These are phyloP conservation scores for Calocybe gambosa DNA, from an alignment of 1,284 basidiomycete species.

Conservation along the genomic window DNA sequence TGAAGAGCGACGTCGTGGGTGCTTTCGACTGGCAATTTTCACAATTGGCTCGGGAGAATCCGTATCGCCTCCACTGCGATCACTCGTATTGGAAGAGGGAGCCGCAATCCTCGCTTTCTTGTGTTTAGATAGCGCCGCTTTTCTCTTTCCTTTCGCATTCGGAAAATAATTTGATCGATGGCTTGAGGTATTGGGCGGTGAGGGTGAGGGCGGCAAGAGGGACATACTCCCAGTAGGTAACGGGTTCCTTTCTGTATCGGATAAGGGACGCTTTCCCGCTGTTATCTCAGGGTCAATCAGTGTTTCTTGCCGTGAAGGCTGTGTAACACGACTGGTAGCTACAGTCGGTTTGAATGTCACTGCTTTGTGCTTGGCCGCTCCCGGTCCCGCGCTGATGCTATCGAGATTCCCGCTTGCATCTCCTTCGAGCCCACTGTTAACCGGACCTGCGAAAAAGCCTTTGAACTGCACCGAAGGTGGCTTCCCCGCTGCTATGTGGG, in stretches of 20 bases:
- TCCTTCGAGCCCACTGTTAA: conserved; percentile 13
- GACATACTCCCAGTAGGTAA: conserved; percentile 11
- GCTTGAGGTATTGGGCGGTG: conserved; percentile 28
- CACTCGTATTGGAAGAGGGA: conserved; percentile 14
- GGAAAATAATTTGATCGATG: conserved; percentile 19
- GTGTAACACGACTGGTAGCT: conserved; percentile 2
- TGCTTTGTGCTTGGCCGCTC: conserved; percentile 6
- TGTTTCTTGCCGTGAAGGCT: background rate
- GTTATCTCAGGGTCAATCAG: background rate
- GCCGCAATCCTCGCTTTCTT: conserved; percentile 31
- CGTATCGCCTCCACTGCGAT: conserved; percentile 21
- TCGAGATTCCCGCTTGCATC: conserved; percentile 9
- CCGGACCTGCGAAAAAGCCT: conserved; percentile 6
- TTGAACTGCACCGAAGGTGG: conserved; percentile 8
- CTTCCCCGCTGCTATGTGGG: conserved; percentile 7
- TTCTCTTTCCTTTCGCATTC: conserved; percentile 29
- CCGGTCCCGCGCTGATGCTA: background rate
- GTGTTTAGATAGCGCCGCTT: conserved; percentile 28
- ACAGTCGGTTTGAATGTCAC: conserved; percentile 10
- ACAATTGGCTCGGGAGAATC: conserved; percentile 21
- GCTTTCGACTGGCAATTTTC: conserved; percentile 26
- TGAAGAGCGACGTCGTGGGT: conserved; percentile 19
- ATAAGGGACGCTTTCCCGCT: conserved; percentile 25
- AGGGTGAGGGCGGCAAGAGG: conserved; percentile 63
- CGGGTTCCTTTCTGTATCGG: conserved; percentile 20